phyloP scores from a whole-genome alignment of 208 protist species.

The Paratrypanosoma confusum region DNA sequence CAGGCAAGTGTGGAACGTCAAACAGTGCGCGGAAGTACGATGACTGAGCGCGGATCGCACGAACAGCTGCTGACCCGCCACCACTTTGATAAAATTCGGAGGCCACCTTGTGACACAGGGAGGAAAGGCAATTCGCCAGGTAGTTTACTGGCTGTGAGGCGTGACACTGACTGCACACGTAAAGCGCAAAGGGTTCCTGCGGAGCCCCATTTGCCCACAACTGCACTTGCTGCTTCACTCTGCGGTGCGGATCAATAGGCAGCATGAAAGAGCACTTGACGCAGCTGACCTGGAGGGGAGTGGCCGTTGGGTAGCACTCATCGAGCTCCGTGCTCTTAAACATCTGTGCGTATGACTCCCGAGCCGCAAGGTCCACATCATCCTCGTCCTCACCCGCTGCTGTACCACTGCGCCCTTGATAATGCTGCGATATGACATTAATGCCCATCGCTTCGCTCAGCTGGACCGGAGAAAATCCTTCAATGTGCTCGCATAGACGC shows the following conservation, averaged over 20 bases:
- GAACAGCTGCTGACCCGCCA: conserved; percentile 40
- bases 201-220: conserved; percentile 3
- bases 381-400: conserved; percentile 15
- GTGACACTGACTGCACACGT: conserved; percentile 60
- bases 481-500: conserved; percentile 91
- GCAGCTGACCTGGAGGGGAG: conserved; percentile 65
- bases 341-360: conserved; percentile 37
- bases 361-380: no score
- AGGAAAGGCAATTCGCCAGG: conserved; percentile 74
- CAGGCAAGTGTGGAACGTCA: conserved; percentile 72
- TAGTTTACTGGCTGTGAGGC: conserved; percentile 36
- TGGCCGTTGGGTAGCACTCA: conserved; percentile 66
- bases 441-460: conserved; percentile 83
- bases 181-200: conserved; percentile 41
- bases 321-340: conserved; percentile 54
- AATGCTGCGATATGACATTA: conserved; percentile 5
- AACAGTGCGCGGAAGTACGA: conserved; percentile 84
- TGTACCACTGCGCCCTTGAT: conserved; percentile 9
- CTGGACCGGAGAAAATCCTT: conserved; percentile 70
- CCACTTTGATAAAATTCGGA: conserved; percentile 76
- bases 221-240: conserved; percentile 39
- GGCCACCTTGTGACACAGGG: conserved; percentile 56
- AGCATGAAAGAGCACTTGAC: conserved; percentile 47
- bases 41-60: conserved; percentile 61
- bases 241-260: conserved; percentile 69